Base-by-base conservation (phyloP, 371 early-diverging fungal genomes). In the Saksenaea oblongispora region DNA sequence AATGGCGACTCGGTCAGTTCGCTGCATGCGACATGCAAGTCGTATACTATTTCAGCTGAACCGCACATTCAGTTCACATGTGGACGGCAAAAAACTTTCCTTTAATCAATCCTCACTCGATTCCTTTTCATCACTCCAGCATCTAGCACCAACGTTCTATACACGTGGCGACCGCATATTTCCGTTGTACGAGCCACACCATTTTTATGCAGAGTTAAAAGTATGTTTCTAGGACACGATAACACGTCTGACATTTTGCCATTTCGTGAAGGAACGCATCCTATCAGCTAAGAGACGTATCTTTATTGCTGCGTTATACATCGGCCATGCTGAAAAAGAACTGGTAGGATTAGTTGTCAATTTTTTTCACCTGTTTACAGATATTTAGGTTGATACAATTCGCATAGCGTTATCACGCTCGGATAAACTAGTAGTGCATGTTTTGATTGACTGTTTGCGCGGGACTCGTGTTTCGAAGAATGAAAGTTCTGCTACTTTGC, bases 381-480 rank as follows among this genome's bases (percentile, higher is more conserved):
- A 5, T 39, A 15, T 10, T 11, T 69, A 89, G 90, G 72, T 91
- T 3, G 72, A 83, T 24, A 84, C 79, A 0, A 66, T 93, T 24
- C 71, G 81, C 14, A 60, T 68, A 34, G 91, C 93, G 13, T 62
- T 95, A 18, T 58, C 68, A 26, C 67, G 62, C 27, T 81, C 82
- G 13, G 77, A 80, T 0, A 58, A 59, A 2, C 76, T 95, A 7
- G 72, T 88, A 66, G 84, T 94, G 0, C 73, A 83, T 28, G 75
- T 98, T 10, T 76, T 97, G 31, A 71, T 97, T 24, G 98, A 98
- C 73, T 91, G 87, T 47, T 78, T 96, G 36, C 87, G 98, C 15
- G 94, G 95, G 10, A 95, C 96, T 10, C 82, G 98, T 9, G 71
- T 75, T 4, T 84, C 85, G 11, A 74, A 73, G 44, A 84, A 84